Percentiles rank a stretch among this genome's conserved stretches.
These are phyloP conservation scores for Pycnococcus provasolii DNA, from an alignment of 139 green algal genomes.

Conservation along the genomic window DNA sequence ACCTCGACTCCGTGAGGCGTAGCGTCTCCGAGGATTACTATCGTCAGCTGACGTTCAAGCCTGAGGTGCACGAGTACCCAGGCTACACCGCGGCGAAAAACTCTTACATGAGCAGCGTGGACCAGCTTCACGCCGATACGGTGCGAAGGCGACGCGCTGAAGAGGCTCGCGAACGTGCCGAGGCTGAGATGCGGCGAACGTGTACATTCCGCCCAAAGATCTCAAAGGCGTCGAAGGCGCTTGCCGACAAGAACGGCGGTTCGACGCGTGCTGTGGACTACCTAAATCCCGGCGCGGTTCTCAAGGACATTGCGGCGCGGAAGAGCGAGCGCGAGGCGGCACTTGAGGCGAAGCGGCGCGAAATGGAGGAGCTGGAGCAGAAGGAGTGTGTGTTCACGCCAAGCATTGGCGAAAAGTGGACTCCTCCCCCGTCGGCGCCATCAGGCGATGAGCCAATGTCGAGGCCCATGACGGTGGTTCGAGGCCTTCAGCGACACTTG, in stretches of 20 bases:
- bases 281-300: not conserved
- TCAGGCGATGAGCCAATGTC: too few species aligned
- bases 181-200: not conserved
- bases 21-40: not conserved
- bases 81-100: not conserved
- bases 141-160: not conserved
- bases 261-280: conserved; percentile 1
- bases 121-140: not conserved
- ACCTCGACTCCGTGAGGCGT: not conserved
- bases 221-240: too few species aligned
- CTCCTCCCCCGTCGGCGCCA: too few species aligned
- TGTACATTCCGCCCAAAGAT: conserved; percentile 9
- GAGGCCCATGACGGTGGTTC: not conserved
- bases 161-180: not conserved
- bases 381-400: conserved; percentile 7
- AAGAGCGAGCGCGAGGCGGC: not conserved
- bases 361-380: conserved; percentile 1
- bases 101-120: not conserved
- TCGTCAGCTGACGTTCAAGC: conserved; percentile 14
- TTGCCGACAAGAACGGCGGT: too few species aligned
- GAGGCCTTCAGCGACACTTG: not conserved
- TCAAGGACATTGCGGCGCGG: not conserved
- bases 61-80: not conserved
- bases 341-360: not conserved
- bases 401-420: not conserved